Evolutionary conservation across 2,329 filamentous ascomycete species (phyloP).

Genomic region (Fusarium scirpi): DNA sequence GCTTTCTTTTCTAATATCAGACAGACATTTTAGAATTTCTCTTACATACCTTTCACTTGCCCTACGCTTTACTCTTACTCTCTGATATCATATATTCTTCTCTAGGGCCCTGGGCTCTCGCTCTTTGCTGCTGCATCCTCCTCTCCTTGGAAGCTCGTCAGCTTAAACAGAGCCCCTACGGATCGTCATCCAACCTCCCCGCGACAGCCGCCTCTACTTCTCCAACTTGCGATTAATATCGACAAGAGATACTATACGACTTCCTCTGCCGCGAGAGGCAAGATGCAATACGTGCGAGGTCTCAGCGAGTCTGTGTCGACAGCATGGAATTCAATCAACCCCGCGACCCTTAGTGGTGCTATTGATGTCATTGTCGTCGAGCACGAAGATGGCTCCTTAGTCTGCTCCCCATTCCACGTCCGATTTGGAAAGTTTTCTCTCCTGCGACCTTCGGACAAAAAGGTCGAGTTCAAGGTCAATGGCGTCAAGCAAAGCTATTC

Average conservation of each 20-base stretch:
- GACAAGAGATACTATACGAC: constrained; percentile 7
- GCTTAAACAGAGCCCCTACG: constrained; percentile 12
- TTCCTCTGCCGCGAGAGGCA: constrained; percentile 26
- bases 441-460: constrained; percentile 94
- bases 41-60: constrained; percentile 22
- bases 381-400: constrained; percentile 88
- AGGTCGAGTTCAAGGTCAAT: constrained; percentile 98
- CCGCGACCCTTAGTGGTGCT: constrained; percentile 93
- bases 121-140: constrained; percentile 12
- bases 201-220: constrained; percentile 26
- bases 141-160: constrained; percentile 10
- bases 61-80: constrained; percentile 6
- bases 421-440: constrained; percentile 99
- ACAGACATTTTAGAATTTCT: constrained; percentile 11
- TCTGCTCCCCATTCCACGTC: constrained; percentile 97
- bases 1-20: constrained; percentile 20
- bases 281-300: constrained; percentile 98
- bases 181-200: constrained; percentile 31
- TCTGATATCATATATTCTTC: constrained; percentile 19
- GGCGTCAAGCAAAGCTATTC: constrained; percentile 90
- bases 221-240: constrained; percentile 10
- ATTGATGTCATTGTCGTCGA: constrained; percentile 99
- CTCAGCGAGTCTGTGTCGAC: constrained; percentile 96
- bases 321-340: constrained; percentile 99
- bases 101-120: constrained; percentile 17